phyloP scores from a whole-genome alignment of 805 yeast genomes.

The Candida sithepensis region DNA sequence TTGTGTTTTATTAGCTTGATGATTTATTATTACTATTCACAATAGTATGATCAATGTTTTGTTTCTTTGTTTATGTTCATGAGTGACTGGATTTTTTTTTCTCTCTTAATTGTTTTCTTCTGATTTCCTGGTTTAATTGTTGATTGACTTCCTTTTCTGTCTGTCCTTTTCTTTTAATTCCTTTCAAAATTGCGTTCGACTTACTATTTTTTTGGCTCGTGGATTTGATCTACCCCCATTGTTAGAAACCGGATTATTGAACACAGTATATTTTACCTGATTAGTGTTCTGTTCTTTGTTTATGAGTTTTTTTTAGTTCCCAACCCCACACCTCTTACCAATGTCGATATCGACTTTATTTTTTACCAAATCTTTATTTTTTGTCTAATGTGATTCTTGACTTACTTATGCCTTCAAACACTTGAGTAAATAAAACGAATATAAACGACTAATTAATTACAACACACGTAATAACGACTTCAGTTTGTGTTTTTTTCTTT shows the following conservation, averaged over 20 bases:
- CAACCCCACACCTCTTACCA: not conserved
- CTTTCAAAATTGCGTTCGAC: no score
- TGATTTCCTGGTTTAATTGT: no score
- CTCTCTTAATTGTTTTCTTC: not conserved
- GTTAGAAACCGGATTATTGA: no score
- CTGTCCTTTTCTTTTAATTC: no score
- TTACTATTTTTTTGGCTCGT: no score
- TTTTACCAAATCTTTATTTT: no score
- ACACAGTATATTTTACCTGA: not conserved
- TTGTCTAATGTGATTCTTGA: no score
- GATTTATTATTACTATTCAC: not conserved
- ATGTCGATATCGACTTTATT: not conserved
- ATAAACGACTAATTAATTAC: no score
- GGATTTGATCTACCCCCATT: not conserved
- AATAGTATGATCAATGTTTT: no score
- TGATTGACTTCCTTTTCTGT: no score
- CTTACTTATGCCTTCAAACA: no score
- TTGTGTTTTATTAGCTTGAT: not conserved
- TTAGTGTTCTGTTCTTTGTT: not conserved
- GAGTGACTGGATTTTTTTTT: not conserved
- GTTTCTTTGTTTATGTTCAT: not conserved
- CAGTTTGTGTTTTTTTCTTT: not conserved
- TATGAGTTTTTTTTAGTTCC: not conserved
- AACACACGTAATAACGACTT: no score
- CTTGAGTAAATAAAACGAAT: not conserved